A percentile compares a stretch with the other conserved stretches of the same genome.
These are phyloP conservation scores for Thelonectria olida DNA, from an alignment of 2,329 filamentous ascomycete species.

Conservation along the genomic window DNA sequence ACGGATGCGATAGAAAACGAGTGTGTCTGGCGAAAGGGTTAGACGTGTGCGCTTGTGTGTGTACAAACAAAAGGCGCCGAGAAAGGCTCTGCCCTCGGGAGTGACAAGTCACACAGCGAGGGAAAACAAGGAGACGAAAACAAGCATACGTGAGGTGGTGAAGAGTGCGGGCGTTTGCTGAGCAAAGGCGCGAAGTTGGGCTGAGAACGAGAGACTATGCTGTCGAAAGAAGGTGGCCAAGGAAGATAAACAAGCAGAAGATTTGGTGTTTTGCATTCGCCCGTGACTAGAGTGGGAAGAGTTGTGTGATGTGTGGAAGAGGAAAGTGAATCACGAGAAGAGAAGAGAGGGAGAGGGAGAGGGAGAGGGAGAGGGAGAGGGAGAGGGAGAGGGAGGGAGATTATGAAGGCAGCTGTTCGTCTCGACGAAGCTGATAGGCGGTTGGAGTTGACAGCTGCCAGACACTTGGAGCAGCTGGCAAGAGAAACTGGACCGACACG, in stretches of 20 bases:
- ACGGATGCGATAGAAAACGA: conserved; percentile 26
- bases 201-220: conserved; percentile 22
- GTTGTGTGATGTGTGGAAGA: neutral
- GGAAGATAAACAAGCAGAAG: conserved; percentile 19
- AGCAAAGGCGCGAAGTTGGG: conserved; percentile 16
- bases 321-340: conserved; percentile 29
- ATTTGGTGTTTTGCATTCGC: conserved; percentile 1
- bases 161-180: neutral
- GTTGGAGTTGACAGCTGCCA: conserved; percentile 13
- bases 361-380: conserved; percentile 6
- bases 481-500: too few species aligned
- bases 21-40: conserved; percentile 23
- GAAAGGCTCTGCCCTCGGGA: too few species aligned
- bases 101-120: too few species aligned
- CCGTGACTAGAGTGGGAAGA: neutral
- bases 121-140: neutral
- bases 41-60: conserved; percentile 1
- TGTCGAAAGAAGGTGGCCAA: conserved; percentile 6
- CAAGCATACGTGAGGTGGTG: neutral
- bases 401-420: too few species aligned
- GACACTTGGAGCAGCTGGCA: neutral
- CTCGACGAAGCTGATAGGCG: conserved; percentile 9
- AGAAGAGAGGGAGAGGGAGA: conserved; percentile 2
- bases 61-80: neutral
- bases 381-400: conserved; percentile 8